Conservation (phyloP, 768 basidiomycete genomes). For the Cystofilobasidium capitatum region DNA sequence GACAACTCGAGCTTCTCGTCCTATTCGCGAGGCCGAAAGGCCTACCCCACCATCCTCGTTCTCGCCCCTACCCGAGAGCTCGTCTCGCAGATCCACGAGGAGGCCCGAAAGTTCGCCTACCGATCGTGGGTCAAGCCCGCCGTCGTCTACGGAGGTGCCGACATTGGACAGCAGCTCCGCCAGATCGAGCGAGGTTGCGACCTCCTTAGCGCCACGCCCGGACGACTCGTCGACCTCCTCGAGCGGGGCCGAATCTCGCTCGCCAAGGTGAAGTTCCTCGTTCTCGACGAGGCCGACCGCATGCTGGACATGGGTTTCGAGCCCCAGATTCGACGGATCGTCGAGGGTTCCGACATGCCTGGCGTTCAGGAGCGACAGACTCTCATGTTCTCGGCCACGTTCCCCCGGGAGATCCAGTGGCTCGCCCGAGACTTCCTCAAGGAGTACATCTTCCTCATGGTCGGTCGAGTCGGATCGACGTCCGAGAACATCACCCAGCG, state of each 20-base stretch:
- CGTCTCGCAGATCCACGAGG: constrained; percentile 97
- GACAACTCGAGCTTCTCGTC: constrained; percentile 40
- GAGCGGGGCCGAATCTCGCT: constrained; percentile 95
- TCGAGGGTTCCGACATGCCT: constrained; percentile 99
- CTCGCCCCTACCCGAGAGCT: constrained; percentile 97
- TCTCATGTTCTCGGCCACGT: constrained; percentile 99
- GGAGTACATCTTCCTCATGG: constrained; percentile 91
- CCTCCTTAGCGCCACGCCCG: constrained; percentile 89
- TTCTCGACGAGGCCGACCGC: constrained; percentile 97
- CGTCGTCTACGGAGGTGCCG: constrained; percentile 97
- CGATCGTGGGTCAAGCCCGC: constrained; percentile 98
- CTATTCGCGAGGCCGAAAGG: constrained; percentile 68
- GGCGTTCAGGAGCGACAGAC: constrained; percentile 82
- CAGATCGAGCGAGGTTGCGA: constrained; percentile 94
- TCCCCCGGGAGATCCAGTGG: constrained; percentile 91
- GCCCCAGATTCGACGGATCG: constrained; percentile 95
- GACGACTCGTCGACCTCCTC: constrained; percentile 94
- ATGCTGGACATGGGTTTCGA: constrained; percentile 99
- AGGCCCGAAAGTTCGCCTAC: constrained; percentile 97
- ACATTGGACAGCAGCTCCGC: constrained; percentile 90
- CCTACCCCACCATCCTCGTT: constrained; percentile 92
- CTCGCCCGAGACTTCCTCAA: constrained; percentile 84
- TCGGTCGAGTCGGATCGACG: constrained; percentile 95
- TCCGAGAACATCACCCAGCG: constrained; percentile 99
- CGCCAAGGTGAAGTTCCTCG: constrained; percentile 92